A percentile compares a stretch with the other conserved stretches of the same genome.
phyloP scores from a whole-genome alignment of 2,329 filamentous ascomycete genomes.

The Daldinia eschscholtzii region DNA sequence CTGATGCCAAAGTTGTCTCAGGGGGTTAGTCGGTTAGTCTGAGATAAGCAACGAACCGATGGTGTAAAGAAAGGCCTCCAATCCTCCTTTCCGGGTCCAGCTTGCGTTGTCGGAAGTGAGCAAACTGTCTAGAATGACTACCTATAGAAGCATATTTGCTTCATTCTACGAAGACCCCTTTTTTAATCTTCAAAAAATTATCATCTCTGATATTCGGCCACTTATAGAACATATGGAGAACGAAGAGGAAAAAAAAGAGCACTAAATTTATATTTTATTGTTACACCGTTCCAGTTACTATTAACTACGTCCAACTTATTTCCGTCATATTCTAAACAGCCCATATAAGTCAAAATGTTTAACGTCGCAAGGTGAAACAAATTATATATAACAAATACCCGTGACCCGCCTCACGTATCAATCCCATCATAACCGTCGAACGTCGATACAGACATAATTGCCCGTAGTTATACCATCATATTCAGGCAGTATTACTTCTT shows the following conservation, averaged over 20 bases:
- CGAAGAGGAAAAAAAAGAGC: neutral
- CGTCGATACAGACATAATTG: slow-evolving; percentile 17
- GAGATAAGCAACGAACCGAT: neutral
- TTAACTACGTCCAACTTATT: slow-evolving; percentile 1
- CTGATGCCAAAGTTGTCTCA: neutral
- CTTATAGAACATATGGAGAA: neutral
- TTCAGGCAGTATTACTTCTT: slow-evolving; percentile 7
- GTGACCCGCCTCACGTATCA: neutral
- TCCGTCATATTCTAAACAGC: neutral
- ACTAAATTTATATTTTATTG: neutral
- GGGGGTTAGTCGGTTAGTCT: slow-evolving; percentile 2
- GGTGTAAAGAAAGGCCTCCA: neutral
- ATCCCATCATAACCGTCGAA: slow-evolving; percentile 14
- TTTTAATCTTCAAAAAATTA: slow-evolving; percentile 2
- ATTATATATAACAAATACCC: neutral
- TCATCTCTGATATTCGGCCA: neutral
- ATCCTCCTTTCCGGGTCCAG: neutral
- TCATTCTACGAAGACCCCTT: slow-evolving; percentile 3
- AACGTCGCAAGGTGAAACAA: neutral
- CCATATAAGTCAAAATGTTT: neutral
- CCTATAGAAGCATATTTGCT: neutral
- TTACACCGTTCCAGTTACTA: neutral
- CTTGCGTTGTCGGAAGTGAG: neutral
- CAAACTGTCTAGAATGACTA: slow-evolving; percentile 5
- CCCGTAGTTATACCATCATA: slow-evolving; percentile 4